Percentiles rank a stretch among this genome's conserved stretches.
These are phyloP conservation scores for Bipolaris sorokiniana DNA, from an alignment of 2,329 filamentous ascomycete genomes.

Conservation along the genomic window DNA sequence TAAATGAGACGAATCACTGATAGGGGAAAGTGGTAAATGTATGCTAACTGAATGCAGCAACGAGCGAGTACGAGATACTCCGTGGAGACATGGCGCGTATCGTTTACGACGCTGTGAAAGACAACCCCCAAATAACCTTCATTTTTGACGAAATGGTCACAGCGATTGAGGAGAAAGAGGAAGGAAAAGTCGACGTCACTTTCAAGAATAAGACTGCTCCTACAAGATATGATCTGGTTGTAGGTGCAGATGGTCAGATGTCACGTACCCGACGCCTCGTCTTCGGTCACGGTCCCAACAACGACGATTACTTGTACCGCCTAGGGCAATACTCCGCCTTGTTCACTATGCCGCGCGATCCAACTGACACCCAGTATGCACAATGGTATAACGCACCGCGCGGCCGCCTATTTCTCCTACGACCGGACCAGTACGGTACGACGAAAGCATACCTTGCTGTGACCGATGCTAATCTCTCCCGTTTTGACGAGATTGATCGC, in stretches of 20 bases:
- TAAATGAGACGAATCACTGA: not conserved
- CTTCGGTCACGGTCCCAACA: conserved; percentile 30
- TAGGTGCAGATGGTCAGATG: conserved; percentile 42
- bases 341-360: conserved; percentile 37
- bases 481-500: conserved; percentile 28
- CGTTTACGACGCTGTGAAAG: conserved; percentile 53
- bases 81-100: conserved; percentile 61
- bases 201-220: conserved; percentile 44
- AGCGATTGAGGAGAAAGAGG: conserved; percentile 35
- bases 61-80: conserved; percentile 66
- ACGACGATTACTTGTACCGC: conserved; percentile 27
- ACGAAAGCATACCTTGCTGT: conserved; percentile 28
- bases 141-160: conserved; percentile 43
- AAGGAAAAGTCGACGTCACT: conserved; percentile 45
- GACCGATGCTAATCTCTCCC: conserved; percentile 22
- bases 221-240: conserved; percentile 32
- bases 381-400: conserved; percentile 37
- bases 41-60: conserved; percentile 41
- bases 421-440: conserved; percentile 32
- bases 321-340: conserved; percentile 40
- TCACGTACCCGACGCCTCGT: conserved; percentile 37
- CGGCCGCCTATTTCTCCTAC: conserved; percentile 29
- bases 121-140: conserved; percentile 38
- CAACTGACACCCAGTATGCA: conserved; percentile 29
- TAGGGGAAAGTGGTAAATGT: not conserved